Evolutionary conservation across 192 early-diverging fungal species (phyloP), one percentile per base, ranked within the genome.

Genomic region (Backusella australiensis): DNA sequence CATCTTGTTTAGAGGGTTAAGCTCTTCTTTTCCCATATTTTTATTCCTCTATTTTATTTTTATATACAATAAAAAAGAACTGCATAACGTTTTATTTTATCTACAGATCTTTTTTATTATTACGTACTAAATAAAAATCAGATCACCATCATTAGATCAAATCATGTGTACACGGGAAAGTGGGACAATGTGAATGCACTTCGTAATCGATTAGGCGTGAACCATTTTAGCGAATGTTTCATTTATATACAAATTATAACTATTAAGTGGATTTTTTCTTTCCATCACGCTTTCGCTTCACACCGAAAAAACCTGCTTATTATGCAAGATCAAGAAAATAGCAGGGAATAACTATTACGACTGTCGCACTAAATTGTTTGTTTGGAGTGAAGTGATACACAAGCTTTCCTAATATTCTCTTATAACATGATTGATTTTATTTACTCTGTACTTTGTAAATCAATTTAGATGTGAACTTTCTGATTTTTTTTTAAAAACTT

Each of bases 341-440:
- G 26, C 2, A 63, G 26, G 26, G 26, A 56, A 63, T 63, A 63
- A 63, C 21, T 29, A 29, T 29, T 63, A 29, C 26, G 56, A 63
- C 19, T 12, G 56, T 63, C 12, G 56, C 4, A 63, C 56, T 23
- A 63, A 63, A 26, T 63, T 23, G 56, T 63, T 63, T 63, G 26
- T 63, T 63, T 29, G 56, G 56, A 63, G 9, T 63, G 56, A 63
- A 29, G 56, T 63, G 56, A 63, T 63, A 63, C 56, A 63, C 56
- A 63, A 63, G 56, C 56, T 63, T 63, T 63, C 56, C 56, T 63
- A 63, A 63, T 63, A 32, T 63, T 63, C 56, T 63, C 56, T 63
- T 63, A 63, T 63, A 63, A 63, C 56, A 63, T 63, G 56, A 63
- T 63, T 63, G 56, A 29, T 26, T 63, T 29, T 63, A 63, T 63